A percentile compares a stretch with the other conserved stretches of the same genome.
phyloP scores from a whole-genome alignment of 768 basidiomycete species.

The Xerocomus spinulosus region DNA sequence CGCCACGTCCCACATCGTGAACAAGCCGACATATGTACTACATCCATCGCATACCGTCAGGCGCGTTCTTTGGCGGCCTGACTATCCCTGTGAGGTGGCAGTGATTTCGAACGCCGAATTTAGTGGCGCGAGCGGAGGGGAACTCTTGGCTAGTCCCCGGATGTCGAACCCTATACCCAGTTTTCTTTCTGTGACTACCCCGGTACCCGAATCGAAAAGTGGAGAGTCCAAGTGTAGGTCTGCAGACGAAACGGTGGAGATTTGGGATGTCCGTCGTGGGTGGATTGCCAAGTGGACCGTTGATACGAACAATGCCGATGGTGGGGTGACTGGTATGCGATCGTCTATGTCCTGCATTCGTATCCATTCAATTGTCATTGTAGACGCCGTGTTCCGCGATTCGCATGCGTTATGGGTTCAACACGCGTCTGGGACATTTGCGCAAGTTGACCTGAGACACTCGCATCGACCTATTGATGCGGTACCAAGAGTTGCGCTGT shows the following conservation, averaged over 20 bases:
- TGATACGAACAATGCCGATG: slow-evolving; percentile 58
- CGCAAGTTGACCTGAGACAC: slow-evolving; percentile 71
- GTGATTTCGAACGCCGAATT: slow-evolving; percentile 64
- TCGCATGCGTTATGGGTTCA: slow-evolving; percentile 71
- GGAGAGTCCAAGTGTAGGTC: slow-evolving; percentile 10
- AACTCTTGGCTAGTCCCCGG: slow-evolving; percentile 25
- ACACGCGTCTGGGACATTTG: slow-evolving; percentile 71
- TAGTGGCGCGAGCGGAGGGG: slow-evolving; percentile 29
- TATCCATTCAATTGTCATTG: background rate
- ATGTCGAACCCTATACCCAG: slow-evolving; percentile 23
- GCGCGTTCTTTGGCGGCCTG: slow-evolving; percentile 72
- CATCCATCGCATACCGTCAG: slow-evolving; percentile 74
- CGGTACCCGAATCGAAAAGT: slow-evolving; percentile 13
- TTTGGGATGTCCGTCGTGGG: slow-evolving; percentile 81
- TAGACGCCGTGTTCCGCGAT: slow-evolving; percentile 67
- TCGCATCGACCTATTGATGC: slow-evolving; percentile 62
- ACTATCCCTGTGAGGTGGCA: slow-evolving; percentile 70
- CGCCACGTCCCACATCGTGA: slow-evolving; percentile 51
- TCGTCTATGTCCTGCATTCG: background rate
- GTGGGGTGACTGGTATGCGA: slow-evolving; percentile 70
- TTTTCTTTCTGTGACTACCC: slow-evolving; percentile 13
- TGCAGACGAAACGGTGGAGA: slow-evolving; percentile 62
- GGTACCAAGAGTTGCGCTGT: slow-evolving; percentile 55
- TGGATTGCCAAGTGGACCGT: slow-evolving; percentile 84
- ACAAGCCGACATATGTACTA: slow-evolving; percentile 63